These are phyloP conservation scores for Brettanomyces naardenensis DNA, from an alignment of 805 yeast species.

Conservation along the genomic window DNA sequence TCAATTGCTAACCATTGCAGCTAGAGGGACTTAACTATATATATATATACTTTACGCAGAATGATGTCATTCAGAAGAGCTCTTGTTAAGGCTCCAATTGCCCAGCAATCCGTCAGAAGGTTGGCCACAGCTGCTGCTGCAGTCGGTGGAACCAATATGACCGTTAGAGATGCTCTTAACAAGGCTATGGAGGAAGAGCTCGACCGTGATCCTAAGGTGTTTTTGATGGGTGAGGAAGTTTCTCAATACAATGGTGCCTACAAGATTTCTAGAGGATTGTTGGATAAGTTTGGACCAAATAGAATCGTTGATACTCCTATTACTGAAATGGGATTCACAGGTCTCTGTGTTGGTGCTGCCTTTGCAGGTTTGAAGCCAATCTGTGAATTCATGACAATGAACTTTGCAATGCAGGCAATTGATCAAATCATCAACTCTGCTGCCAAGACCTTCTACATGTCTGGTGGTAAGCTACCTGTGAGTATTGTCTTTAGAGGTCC, in stretches of 20 bases:
- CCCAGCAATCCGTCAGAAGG: constrained; percentile 9
- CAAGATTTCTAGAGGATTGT: constrained; percentile 89
- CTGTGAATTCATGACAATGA: constrained; percentile 98
- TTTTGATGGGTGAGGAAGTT: constrained; percentile 97
- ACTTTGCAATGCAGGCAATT: constrained; percentile 99
- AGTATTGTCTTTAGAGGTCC: constrained; percentile 98
- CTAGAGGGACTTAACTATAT: too few relatives aligned
- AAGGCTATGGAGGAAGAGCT: constrained; percentile 94
- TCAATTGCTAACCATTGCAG: too few relatives aligned
- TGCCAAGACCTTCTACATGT: constrained; percentile 98
- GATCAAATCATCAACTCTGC: constrained; percentile 98
- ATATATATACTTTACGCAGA: too few relatives aligned
- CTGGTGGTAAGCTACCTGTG: constrained; percentile 98
- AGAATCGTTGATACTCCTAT: constrained; percentile 95
- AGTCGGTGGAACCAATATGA: constrained; percentile 53
- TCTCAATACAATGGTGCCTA: constrained; percentile 99
- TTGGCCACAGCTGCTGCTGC: constrained; percentile 36
- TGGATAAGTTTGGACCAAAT: constrained; percentile 92
- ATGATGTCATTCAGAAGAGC: constrained; percentile 9
- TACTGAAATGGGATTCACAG: constrained; percentile 98
- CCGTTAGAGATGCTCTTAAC: constrained; percentile 96
- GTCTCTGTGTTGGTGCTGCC: constrained; percentile 93
- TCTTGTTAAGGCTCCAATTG: constrained; percentile 19
- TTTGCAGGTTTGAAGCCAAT: constrained; percentile 93
- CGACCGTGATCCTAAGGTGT: constrained; percentile 91